Evolutionary conservation across 2,329 filamentous ascomycete genomes (phyloP), one percentile per base, ranked within the genome.

Genomic region (Coleophoma crateriformis): DNA sequence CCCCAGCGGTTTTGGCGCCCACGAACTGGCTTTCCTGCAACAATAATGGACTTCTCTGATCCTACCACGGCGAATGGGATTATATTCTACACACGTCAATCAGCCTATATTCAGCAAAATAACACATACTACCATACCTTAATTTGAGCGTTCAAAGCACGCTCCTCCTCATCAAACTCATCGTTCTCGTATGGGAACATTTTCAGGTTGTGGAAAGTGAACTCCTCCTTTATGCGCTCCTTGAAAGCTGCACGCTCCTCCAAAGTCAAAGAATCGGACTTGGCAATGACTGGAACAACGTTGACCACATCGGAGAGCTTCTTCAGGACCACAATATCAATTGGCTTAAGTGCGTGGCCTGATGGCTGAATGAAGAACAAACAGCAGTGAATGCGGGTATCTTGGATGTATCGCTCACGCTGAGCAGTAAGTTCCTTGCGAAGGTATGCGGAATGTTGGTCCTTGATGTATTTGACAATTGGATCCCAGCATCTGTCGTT

Each of bases 121-220:
- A 4, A 20, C 2, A 37, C 4, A 19, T n/a, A 17, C 12, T 15
- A 41, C 62, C 74, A 54, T 74, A 95, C 91, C 88, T 97, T 97
- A 76, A 99, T 99, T 68, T 95, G 88, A 52, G 83, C 84, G 76
- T 97, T 97, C 73, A 95, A 78, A 54, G 85, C 85, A 63, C 90
- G 87, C 77, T 99, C 94, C 78, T 99, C 94, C 58, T 94, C 88
- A 67, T 99, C 94, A 62, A 97, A 87, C 79, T 99, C 94, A 64
- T 99, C 94, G 68, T 96, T 97, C 72, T 99, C 94, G 71, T 99
- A 99, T 53, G 94, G 94, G 79, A 95, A 99, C 94, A 99, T 99
- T 81, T 96, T 92, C 67, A 99, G 83, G 80, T 97, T 97, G 83
- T 99, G 94, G 87, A 99, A 99, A 51, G 88, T 78, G 70, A 99